A percentile compares a stretch with the other conserved stretches of the same genome.
Evolutionary conservation across 768 basidiomycete species (phyloP).

Genomic region (Amanita pallidorosea): DNA sequence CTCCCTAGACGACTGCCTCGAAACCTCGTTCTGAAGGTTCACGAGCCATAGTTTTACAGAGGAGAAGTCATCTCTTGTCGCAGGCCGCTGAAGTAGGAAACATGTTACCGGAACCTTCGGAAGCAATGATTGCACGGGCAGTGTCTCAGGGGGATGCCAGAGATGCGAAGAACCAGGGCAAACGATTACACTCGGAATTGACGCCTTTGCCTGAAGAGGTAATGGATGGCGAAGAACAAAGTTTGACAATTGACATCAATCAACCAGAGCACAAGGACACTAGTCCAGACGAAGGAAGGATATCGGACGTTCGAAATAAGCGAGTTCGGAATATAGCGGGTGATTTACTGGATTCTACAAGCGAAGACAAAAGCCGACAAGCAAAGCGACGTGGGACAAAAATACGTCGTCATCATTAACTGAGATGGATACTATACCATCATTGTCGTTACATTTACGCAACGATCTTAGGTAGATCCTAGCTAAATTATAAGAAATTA

Average conservation of each 20-base stretch:
- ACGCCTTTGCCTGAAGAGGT: slow-evolving; percentile 31
- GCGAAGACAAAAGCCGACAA: background rate
- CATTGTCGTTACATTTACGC: slow-evolving; percentile 6
- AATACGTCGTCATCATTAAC: slow-evolving; percentile 1
- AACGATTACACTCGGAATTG: slow-evolving; percentile 31
- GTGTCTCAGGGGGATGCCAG: slow-evolving; percentile 13
- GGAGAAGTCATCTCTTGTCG: slow-evolving; percentile 36
- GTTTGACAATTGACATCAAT: background rate
- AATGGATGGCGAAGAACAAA: background rate
- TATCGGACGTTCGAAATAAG: background rate
- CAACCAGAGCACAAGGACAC: background rate
- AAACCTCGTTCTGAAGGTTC: slow-evolving; percentile 11
- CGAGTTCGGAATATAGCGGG: background rate
- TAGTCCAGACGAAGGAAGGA: background rate
- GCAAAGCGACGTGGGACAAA: slow-evolving; percentile 3
- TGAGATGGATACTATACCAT: background rate
- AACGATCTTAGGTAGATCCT: background rate
- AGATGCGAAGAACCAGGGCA: slow-evolving; percentile 20
- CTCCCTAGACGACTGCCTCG: background rate
- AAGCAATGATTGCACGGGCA: slow-evolving; percentile 42
- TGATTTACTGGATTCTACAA: background rate
- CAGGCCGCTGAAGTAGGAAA: slow-evolving; percentile 32
- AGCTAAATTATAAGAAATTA: background rate
- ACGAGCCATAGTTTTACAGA: slow-evolving; percentile 29
- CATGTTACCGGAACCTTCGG: slow-evolving; percentile 37